Conservation (phyloP, 306 rosid genomes). For the Quercus rubra region DNA sequence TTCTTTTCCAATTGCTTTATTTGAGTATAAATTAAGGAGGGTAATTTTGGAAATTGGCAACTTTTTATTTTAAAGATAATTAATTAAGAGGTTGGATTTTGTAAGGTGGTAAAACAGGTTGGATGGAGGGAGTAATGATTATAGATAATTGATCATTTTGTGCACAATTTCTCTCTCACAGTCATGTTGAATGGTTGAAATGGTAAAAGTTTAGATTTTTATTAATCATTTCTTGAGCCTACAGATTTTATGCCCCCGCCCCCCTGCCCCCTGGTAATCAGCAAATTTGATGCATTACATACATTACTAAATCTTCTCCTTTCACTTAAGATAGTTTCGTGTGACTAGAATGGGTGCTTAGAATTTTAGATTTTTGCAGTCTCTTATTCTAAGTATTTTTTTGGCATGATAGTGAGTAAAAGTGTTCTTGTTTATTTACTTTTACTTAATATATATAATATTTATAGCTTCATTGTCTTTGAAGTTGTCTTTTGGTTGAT, state of each 20-base stretch:
- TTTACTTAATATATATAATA: background rate
- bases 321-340: background rate
- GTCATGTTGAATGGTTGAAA: background rate
- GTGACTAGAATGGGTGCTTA: background rate
- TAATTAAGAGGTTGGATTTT: too few species aligned
- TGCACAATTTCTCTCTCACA: background rate
- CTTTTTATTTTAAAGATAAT: too few species aligned
- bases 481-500: background rate
- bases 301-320: background rate
- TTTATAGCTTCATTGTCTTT: background rate
- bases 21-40: too few species aligned
- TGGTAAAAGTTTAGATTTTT: background rate
- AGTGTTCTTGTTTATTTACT: background rate
- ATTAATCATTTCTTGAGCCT: background rate
- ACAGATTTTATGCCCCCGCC: background rate
- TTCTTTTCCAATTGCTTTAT: too few species aligned
- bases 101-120: too few species aligned
- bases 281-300: background rate
- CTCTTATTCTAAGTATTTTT: background rate
- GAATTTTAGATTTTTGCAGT: background rate
- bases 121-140: background rate
- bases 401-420: background rate
- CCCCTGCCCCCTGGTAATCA: too few species aligned
- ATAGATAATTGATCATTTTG: background rate
- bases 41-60: too few species aligned